Conservation (phyloP, 1,284 basidiomycete species). For the Cystobasidium sp. region DNA sequence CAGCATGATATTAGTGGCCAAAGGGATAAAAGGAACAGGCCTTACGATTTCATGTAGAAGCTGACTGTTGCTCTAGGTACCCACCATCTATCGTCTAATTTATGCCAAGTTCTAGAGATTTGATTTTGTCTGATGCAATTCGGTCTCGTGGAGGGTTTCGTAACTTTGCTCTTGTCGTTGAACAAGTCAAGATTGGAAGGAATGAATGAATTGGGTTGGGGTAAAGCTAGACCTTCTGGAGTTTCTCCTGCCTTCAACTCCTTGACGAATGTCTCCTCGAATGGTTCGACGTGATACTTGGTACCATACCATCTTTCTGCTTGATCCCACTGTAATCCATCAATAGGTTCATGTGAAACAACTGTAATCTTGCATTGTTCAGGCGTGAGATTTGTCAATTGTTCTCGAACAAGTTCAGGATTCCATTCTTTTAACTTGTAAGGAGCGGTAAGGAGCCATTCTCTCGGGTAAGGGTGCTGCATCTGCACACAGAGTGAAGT, state of each 20-base stretch:
- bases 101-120: conserved; percentile 82
- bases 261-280: conserved; percentile 70
- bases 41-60: conserved; percentile 72
- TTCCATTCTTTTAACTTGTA: conserved; percentile 80
- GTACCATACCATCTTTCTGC: conserved; percentile 86
- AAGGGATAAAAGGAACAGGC: conserved; percentile 24
- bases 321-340: conserved; percentile 65
- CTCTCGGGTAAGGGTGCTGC: conserved; percentile 77
- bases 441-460: conserved; percentile 75
- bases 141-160: conserved; percentile 78
- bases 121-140: conserved; percentile 73
- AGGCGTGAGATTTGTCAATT: conserved; percentile 64
- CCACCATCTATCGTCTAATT: conserved; percentile 95
- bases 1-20: neutral
- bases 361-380: conserved; percentile 73
- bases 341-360: conserved; percentile 69
- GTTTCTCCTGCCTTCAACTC: conserved; percentile 58
- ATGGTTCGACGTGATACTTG: conserved; percentile 71
- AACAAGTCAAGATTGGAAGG: conserved; percentile 83
- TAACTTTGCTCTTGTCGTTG: conserved; percentile 65
- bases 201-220: conserved; percentile 84
- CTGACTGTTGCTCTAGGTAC: conserved; percentile 80
- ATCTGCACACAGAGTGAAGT: conserved; percentile 76
- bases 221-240: conserved; percentile 70
- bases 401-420: conserved; percentile 67